Evolutionary conservation across 1,284 basidiomycete genomes (phyloP), one percentile per base, ranked within the genome.

Genomic region (Fomes fomentarius): DNA sequence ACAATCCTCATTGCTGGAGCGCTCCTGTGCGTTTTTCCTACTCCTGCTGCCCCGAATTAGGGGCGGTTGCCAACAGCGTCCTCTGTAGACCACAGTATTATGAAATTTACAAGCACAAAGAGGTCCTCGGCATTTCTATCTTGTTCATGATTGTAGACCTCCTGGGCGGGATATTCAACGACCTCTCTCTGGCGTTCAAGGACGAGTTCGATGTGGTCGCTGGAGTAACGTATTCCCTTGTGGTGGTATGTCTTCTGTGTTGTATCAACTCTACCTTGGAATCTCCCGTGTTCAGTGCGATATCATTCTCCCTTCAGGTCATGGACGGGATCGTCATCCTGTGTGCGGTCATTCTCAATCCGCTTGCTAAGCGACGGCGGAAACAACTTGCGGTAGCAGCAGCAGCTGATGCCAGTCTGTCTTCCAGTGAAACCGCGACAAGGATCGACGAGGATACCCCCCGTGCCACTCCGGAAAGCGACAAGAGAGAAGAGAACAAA

Each of bases 71-170:
- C 15, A 41, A 26, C 9, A 24, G 12, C 10, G 10, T 21, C 11
- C 2, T 24, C 12, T 33, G 21, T 39, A 73, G 73, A 17, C 83
- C 82, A 4, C 81, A 85, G 66, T 85, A 81, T 57, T 78, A 76
- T 61, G 90, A 93, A 67, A 93, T 93, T 35, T 88, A 82, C 71
- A 80, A 81, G 61, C 77, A 77, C 59, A 76, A 76, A 56, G 84
- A 91, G 67, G 91, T 93, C 31, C 72, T 86, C 25, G 91, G 91
- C 7, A 85, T 94, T 51, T 89, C 85, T 0, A 71, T 90, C 46
- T 43, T 75, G 3, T 93, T 93, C 72, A 86, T 93, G 75, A 63
- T 71, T 1, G 76, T 93, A 39, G 91, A 94, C 66, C 80, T 85
- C 44, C 64, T 83, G 10, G 91, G 91, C 25, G 91, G 87, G 4